Conservation (phyloP, 805 yeast genomes). For the Barnettozyma sucrosica region DNA sequence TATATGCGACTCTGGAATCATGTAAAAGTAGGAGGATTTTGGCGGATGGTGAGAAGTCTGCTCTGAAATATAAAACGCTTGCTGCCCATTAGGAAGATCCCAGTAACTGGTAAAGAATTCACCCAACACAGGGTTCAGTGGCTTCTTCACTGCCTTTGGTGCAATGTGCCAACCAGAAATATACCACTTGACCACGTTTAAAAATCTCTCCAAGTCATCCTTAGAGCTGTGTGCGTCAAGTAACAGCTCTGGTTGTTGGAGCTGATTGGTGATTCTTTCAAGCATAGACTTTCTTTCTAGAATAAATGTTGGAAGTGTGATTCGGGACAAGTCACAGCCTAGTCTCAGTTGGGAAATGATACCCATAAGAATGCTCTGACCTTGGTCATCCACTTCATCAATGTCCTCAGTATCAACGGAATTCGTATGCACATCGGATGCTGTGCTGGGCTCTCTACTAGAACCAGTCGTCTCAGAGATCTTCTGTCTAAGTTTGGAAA, state of each 20-base stretch:
- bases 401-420: conserved; percentile 54
- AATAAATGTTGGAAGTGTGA: conserved; percentile 92
- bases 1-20: conserved; percentile 73
- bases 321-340: conserved; percentile 83
- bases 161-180: conserved; percentile 97
- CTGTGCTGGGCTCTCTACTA: neutral
- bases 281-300: conserved; percentile 93
- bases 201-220: conserved; percentile 64
- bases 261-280: conserved; percentile 87
- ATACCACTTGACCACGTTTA: conserved; percentile 80
- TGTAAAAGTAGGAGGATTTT: conserved; percentile 85
- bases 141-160: conserved; percentile 97
- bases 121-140: conserved; percentile 90
- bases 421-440: conserved; percentile 1
- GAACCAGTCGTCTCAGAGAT: conserved; percentile 1
- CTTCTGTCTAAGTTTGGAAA: conserved; percentile 15
- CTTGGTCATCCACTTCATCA: conserved; percentile 89
- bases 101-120: conserved; percentile 89
- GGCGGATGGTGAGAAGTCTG: conserved; percentile 99
- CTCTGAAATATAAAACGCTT: conserved; percentile 83
- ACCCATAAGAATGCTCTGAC: conserved; percentile 79
- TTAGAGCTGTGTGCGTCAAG: conserved; percentile 56
- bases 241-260: conserved; percentile 72
- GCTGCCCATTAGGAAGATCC: conserved; percentile 70
- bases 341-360: conserved; percentile 89